Evolutionary conservation across 768 basidiomycete genomes (phyloP).

Genomic region (Heimioporus sp.): DNA sequence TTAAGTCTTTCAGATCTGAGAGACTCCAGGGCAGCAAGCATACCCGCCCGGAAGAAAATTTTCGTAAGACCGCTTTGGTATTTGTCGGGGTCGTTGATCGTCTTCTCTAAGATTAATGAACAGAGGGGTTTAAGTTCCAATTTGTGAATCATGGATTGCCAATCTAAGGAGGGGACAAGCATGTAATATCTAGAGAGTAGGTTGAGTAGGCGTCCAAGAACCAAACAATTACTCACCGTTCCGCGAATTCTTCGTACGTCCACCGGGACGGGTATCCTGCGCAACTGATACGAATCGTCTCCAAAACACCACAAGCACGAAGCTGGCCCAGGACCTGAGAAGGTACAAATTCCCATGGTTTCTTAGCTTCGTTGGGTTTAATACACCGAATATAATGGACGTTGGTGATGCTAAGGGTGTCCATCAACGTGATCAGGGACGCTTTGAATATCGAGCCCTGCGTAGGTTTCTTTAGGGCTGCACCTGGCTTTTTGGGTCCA

Average conservation of each 20-base stretch:
- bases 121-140: constrained; percentile 82
- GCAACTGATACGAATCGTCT: constrained; percentile 98
- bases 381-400: constrained; percentile 99
- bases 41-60: constrained; percentile 99
- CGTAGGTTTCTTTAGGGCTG: constrained; percentile 85
- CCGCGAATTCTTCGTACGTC: constrained; percentile 98
- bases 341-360: constrained; percentile 94
- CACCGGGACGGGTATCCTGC: constrained; percentile 98
- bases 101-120: constrained; percentile 76
- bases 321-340: constrained; percentile 95
- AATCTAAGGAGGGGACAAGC: constrained; percentile 84
- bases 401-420: constrained; percentile 94
- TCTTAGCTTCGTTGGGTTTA: constrained; percentile 97
- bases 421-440: constrained; percentile 92
- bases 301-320: constrained; percentile 96
- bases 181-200: constrained; percentile 79
- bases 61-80: constrained; percentile 97
- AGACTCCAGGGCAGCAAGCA: constrained; percentile 94
- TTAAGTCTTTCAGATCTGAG: constrained; percentile 87
- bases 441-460: constrained; percentile 98
- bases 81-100: constrained; percentile 92
- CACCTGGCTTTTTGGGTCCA: constrained; percentile 61
- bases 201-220: constrained; percentile 18
- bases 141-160: constrained; percentile 82
- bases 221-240: constrained; percentile 59